Conservation (phyloP, 331 rosid species). For the Pyracantha coccinea region DNA sequence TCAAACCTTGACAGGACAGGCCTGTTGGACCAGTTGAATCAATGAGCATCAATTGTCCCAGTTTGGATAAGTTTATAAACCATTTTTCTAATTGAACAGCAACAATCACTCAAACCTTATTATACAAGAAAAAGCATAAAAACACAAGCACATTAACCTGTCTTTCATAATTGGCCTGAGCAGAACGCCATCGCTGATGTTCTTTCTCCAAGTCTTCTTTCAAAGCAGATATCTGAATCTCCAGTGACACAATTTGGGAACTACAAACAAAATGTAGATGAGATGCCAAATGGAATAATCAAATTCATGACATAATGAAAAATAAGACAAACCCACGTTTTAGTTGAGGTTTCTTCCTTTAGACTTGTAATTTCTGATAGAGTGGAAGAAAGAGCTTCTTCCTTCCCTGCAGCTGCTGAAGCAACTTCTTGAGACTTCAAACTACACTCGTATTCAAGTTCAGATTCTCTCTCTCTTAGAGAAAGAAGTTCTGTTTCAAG, state of each 20-base stretch:
- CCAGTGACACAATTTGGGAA: conserved; percentile 58
- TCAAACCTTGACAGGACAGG: not conserved
- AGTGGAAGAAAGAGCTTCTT: conserved; percentile 70
- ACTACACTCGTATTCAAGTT: conserved; percentile 61
- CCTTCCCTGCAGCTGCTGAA: conserved; percentile 65
- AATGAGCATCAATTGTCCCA: not conserved
- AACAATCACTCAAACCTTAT: not conserved
- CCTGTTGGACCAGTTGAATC: not conserved
- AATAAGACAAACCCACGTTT: conserved; percentile 39
- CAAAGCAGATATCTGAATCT: conserved; percentile 54
- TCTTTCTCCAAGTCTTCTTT: conserved; percentile 70
- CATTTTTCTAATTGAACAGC: not conserved
- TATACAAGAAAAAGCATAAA: not conserved
- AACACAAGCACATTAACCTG: conserved; percentile 39
- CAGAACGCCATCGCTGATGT: conserved; percentile 66
- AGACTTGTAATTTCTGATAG: conserved; percentile 55
- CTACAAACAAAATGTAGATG: conserved; percentile 28
- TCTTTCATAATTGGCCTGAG: conserved; percentile 92
- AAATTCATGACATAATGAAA: not conserved
- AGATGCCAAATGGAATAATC: not conserved
- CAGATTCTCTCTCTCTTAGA: conserved; percentile 59
- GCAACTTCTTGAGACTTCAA: conserved; percentile 73
- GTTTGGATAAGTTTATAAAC: not conserved
- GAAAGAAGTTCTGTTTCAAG: conserved; percentile 56
- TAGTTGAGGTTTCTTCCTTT: conserved; percentile 52